Percentiles rank a stretch among this genome's conserved stretches.
These are phyloP conservation scores for Sungouiozyma intestinalis DNA, from an alignment of 805 yeast genomes.

Conservation along the genomic window DNA sequence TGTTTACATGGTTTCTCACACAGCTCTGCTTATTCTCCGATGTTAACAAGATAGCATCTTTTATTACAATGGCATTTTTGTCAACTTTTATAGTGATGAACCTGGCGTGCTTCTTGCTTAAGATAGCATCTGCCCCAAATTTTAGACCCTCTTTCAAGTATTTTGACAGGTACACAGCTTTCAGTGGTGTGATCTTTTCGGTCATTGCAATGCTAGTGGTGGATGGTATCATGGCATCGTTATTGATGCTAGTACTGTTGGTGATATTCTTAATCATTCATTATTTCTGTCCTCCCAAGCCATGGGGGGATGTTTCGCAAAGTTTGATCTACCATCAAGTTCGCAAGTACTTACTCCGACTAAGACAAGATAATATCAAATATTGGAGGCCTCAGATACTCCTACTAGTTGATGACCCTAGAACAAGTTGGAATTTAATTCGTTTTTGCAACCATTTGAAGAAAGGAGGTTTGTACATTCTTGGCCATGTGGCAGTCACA, in stretches of 20 bases:
- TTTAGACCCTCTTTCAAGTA: slow-evolving; percentile 91
- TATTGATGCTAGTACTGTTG: slow-evolving; percentile 55
- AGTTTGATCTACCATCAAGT: slow-evolving; percentile 93
- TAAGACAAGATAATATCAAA: slow-evolving; percentile 87
- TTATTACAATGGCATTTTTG: slow-evolving; percentile 92
- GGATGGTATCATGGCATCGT: slow-evolving; percentile 80
- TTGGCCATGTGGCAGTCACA: slow-evolving; percentile 75
- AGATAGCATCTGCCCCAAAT: slow-evolving; percentile 92
- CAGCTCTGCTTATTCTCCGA: slow-evolving; percentile 83
- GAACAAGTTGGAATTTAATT: slow-evolving; percentile 85
- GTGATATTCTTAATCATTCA: slow-evolving; percentile 71
- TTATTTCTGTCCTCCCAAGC: slow-evolving; percentile 85
- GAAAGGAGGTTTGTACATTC: slow-evolving; percentile 85
- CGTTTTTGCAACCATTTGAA: slow-evolving; percentile 89
- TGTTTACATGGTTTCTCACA: slow-evolving; percentile 71
- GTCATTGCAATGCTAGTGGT: slow-evolving; percentile 86
- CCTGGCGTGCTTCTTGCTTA: slow-evolving; percentile 81
- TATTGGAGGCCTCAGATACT: slow-evolving; percentile 97
- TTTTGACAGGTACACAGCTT: slow-evolving; percentile 75
- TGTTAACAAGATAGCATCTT: slow-evolving; percentile 86
- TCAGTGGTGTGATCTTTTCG: slow-evolving; percentile 59
- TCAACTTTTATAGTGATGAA: slow-evolving; percentile 95
- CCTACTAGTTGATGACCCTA: slow-evolving; percentile 79
- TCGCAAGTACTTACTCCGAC: slow-evolving; percentile 66
- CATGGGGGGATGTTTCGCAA: slow-evolving; percentile 98